Evolutionary conservation across 2,329 filamentous ascomycete genomes (phyloP), one percentile per base, ranked within the genome.

Genomic region (Trichoderma sp.): DNA sequence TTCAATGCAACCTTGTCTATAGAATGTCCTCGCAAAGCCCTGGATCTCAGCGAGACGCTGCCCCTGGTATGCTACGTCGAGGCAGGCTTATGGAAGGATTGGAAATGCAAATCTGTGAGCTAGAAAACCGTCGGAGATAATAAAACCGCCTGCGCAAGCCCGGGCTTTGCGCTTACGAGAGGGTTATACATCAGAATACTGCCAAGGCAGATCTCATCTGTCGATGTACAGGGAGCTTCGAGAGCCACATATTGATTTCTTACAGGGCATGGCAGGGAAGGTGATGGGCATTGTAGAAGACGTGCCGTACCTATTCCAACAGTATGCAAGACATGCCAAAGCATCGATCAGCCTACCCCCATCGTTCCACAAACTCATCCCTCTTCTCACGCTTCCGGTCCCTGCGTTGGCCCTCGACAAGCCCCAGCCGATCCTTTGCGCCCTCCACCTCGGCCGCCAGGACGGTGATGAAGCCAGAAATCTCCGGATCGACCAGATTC

Each of bases 401-500:
- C 5, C 77, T 70, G 41, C 73, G 75, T 51, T 75, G 76, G 6
- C 78, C 68, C 60, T 82, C 76, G 0, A 81, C 72, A 14, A 68
- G 71, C 4, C 74, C 74, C 26, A 85, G 68, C 58, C 77, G 77
- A 30, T 74, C 74, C 52, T 72, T 74, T 0, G 80, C 73, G 63
- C 77, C 77, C 2, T 75, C 75, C 52, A 83, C 75, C 72, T 84
- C 83, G 57, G 80, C 76, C 1, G 72, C 72, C 61, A 85, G 69
- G 12, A 83, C 76, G 0, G 73, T 72, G n/a, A 87, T 80, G 1
- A 80, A 82, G 2, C 73, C 76, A 63, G 85, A 81, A 44, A 85
- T 80, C 30, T 85, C 83, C 0, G 81, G 78, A 68, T 88, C 85
- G 6, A 81, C 74, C 6, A 88, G 77, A 48, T 76, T 77, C 5